Evolutionary conservation across 495 filamentous ascomycete genomes (phyloP), one percentile per base, ranked within the genome.

Genomic region (Astrothelium macrocarpum): DNA sequence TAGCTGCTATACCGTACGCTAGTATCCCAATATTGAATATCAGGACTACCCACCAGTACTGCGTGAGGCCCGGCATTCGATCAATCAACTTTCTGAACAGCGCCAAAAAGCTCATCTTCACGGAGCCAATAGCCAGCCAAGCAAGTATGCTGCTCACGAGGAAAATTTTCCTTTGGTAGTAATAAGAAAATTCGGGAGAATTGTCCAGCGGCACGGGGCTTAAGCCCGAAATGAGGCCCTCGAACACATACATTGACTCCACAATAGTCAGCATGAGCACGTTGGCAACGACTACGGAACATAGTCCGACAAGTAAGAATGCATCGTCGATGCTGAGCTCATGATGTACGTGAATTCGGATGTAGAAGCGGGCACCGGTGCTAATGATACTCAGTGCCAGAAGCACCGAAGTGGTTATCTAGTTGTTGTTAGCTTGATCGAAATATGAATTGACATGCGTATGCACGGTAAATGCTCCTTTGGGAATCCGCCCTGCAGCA

Each of bases 291-390:
- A 49, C 45, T 20, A 49, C n/a, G 45, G 45, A 49, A 49, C 45
- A 49, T 18, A 49, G 11, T 0, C 45, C 45, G 45, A 49, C 14
- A 49, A 49, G 45, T 20, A 49, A 49, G 45, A 49, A 49, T 49
- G 14, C 45, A 2, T 49, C 45, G 18, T 49, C 45, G 45, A 49
- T 49, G 45, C 45, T n/a, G n/a, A 49, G 23, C 45, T 49, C 45
- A 49, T 49, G 45, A 49, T 49, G 45, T 49, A 49, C 45, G n/a
- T 49, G n/a, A 49, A 49, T n/a, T 49, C 45, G 45, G 23, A 49
- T 49, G 45, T n/a, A 49, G 18, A 49, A 49, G 45, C 45, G 45
- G 45, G 45, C 45, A n/a, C 45, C 16, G 45, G 45, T 20, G 45
- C 45, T 49, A 12, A 49, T 5, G n/a, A 49, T 49, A 5, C 45